These are phyloP conservation scores for Juglanconis juglandina DNA, from an alignment of 2,329 filamentous ascomycete species.

Conservation along the genomic window DNA sequence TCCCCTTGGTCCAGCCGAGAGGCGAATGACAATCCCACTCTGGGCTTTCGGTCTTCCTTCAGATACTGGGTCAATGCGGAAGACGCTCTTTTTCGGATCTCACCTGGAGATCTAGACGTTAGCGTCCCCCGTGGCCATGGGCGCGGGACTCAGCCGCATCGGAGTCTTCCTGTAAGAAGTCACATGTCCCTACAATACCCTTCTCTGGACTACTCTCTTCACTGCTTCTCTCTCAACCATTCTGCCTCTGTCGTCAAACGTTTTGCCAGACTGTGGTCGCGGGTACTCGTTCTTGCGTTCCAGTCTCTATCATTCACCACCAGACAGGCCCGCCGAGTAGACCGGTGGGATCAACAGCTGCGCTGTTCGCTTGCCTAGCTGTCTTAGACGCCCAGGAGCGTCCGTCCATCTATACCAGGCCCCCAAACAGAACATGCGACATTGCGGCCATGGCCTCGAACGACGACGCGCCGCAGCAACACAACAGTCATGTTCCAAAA, in stretches of 20 bases:
- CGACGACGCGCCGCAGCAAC: neutral
- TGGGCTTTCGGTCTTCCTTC: no score
- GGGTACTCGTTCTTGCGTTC: neutral
- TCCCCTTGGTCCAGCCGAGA: no score
- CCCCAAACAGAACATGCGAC: neutral
- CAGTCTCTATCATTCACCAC: neutral
- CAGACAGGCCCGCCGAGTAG: neutral
- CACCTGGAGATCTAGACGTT: neutral
- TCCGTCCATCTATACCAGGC: neutral
- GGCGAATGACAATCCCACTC: no score
- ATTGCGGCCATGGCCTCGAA: neutral
- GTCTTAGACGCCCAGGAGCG: neutral
- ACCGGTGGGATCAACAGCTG: neutral
- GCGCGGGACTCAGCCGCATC: conserved; percentile 5
- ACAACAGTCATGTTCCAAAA: neutral
- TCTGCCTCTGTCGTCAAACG: neutral
- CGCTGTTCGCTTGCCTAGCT: neutral
- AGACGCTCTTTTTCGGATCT: neutral
- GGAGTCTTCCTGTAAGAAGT: neutral
- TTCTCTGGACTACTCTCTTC: neutral
- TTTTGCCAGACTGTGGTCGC: neutral
- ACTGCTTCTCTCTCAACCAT: no score
- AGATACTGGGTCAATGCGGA: no score
- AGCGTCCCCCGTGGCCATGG: neutral
- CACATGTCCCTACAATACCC: neutral